Conservation (phyloP, 352 stramenopile species). For the Phytophthora parvispora region DNA sequence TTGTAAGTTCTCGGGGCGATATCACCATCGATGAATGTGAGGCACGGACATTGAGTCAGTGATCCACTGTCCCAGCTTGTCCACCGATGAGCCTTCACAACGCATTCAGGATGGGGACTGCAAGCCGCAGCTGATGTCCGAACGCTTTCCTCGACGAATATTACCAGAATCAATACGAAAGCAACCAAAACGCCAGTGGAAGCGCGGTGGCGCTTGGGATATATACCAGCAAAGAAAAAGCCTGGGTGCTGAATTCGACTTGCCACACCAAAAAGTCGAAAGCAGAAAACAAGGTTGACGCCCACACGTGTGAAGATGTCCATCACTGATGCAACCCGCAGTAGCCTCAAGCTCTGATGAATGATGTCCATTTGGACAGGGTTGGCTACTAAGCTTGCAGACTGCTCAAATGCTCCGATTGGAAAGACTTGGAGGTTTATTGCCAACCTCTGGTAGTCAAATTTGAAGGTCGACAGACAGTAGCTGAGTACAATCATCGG, state of each 20-base stretch:
- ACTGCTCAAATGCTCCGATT: neutral
- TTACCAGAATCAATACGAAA: neutral
- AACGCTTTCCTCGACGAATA: conserved; percentile 11
- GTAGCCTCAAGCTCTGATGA: neutral
- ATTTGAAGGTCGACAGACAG: conserved; percentile 17
- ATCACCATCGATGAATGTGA: conserved; percentile 10
- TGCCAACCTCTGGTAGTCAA: conserved; percentile 11
- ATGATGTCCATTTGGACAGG: neutral
- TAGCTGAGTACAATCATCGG: conserved; percentile 21
- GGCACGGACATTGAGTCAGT: conserved; percentile 9
- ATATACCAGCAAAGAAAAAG: neutral
- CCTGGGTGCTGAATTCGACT: neutral
- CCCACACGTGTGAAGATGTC: neutral
- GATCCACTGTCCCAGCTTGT: conserved; percentile 1
- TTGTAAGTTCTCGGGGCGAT: conserved; percentile 7
- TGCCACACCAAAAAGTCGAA: neutral
- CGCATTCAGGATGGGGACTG: conserved; percentile 4
- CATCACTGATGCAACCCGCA: neutral
- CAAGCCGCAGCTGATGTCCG: conserved; percentile 7
- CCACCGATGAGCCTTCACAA: conserved; percentile 13
- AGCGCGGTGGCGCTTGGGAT: conserved; percentile 6
- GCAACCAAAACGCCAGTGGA: neutral
- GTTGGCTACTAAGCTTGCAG: neutral
- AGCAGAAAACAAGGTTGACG: conserved; percentile 1
- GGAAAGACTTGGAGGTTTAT: conserved; percentile 21